Evolutionary conservation across 768 basidiomycete species (phyloP), one percentile per base, ranked within the genome.

Genomic region (Podaxis sp.): DNA sequence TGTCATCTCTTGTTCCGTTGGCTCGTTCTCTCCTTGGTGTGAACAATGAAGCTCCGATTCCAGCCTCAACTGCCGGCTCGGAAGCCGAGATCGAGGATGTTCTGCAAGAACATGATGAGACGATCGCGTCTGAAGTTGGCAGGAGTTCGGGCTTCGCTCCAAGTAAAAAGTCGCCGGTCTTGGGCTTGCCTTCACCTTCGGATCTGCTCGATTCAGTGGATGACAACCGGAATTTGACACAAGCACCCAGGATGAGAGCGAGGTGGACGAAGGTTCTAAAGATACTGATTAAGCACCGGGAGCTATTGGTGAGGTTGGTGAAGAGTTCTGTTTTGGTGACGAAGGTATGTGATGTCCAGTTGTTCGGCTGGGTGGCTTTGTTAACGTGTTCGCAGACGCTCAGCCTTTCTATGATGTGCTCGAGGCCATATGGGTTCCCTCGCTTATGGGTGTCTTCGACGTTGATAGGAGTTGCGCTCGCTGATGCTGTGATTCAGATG

Each of bases 321-420:
- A 58, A 64, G 22, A 66, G 67, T 49, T 57, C 53, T 17, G 33
- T 69, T 24, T 48, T 69, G 37, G 64, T 64, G 38, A 30, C 37
- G 26, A 67, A 68, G 65, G 66, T 69, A 11, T 24, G 15, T 38
- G 8, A 50, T 4, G 10, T 28, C 36, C 1, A 13, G 2, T 1
- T 24, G 49, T 61, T 46, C n/a, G 22, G 22, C 11, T n/a, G 44
- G 15, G 11, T 56, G 12, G 8, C 3, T 6, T 49, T 13, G 15
- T 44, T 48, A 22, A 24, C 28, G 8, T 33, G 13, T 41, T 40
- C 33, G 20, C 33, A 69, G 68, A 59, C 66, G 12, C 37, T 68
- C 11, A 67, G 54, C 50, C 41, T 64, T 2, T 60, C 66, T 4
- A 41, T 55, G 2, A 36, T 67, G 33, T 67, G 64, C 20, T 57